Percentiles rank a stretch among this genome's conserved stretches.
phyloP scores from a whole-genome alignment of 345 rosid genomes.

The Psidium guajava region DNA sequence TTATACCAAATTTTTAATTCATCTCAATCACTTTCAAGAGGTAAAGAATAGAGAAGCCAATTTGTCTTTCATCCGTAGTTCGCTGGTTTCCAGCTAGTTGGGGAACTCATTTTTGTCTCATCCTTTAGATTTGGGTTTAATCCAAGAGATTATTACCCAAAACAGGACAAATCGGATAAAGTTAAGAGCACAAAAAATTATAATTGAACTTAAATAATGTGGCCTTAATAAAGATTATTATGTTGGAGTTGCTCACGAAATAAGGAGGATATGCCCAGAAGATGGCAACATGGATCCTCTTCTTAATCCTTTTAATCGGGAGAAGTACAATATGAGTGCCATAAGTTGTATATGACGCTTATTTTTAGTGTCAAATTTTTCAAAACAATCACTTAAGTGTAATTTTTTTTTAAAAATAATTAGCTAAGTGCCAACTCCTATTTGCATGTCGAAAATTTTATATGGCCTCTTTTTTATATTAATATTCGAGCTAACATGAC shows the following conservation, averaged over 20 bases:
- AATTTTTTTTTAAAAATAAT: too few relatives aligned
- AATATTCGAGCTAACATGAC: too few relatives aligned
- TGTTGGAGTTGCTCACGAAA: not conserved
- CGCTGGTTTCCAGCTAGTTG: not conserved
- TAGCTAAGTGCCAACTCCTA: too few relatives aligned
- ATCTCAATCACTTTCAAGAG: not conserved
- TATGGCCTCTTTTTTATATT: too few relatives aligned
- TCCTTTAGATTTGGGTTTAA: not conserved
- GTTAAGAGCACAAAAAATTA: not conserved
- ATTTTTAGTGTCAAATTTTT: too few relatives aligned
- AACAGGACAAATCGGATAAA: not conserved
- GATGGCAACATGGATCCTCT: not conserved
- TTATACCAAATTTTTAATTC: not conserved
- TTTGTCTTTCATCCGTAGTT: not conserved
- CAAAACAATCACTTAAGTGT: too few relatives aligned
- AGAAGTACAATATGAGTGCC: too few relatives aligned
- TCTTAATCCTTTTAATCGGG: not conserved
- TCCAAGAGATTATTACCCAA: not conserved
- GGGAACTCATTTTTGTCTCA: not conserved
- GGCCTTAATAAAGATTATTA: not conserved
- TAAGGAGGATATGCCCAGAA: too few relatives aligned
- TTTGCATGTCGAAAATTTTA: too few relatives aligned
- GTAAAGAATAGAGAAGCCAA: not conserved
- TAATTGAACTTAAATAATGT: not conserved
- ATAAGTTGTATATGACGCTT: too few relatives aligned